Conservation (phyloP, 2,329 filamentous ascomycete genomes). For the Pseudogymnoascus destructans region DNA sequence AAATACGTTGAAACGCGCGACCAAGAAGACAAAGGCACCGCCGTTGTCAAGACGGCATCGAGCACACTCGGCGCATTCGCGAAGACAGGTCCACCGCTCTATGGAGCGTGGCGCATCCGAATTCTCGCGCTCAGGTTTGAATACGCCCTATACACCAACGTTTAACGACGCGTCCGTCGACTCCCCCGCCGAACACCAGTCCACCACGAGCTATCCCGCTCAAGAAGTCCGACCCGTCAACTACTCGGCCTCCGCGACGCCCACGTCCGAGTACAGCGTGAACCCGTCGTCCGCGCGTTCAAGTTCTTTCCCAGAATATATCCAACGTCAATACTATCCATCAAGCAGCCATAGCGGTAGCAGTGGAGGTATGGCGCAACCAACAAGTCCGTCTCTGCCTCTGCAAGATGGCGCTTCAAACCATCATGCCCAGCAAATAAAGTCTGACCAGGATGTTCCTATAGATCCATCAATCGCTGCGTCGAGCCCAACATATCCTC, state of each 20-base stretch:
- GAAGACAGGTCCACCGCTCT: conserved; percentile 27
- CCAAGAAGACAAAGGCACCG: conserved; percentile 10
- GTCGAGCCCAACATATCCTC: conserved; percentile 81
- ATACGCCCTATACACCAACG: conserved; percentile 54
- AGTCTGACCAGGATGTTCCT: conserved; percentile 94
- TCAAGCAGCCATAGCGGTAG: conserved; percentile 59
- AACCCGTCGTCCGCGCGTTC: conserved; percentile 66
- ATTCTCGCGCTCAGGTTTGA: conserved; percentile 83
- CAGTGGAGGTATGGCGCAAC: conserved; percentile 91
- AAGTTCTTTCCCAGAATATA: conserved; percentile 75
- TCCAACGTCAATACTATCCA: conserved; percentile 73
- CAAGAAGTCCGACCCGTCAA: conserved; percentile 57
- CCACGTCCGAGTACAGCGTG: conserved; percentile 77
- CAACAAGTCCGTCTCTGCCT: conserved; percentile 95
- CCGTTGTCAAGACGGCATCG: conserved; percentile 20
- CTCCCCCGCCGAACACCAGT: conserved; percentile 74
- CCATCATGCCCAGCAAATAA: conserved; percentile 65
- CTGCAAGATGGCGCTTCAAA: conserved; percentile 65
- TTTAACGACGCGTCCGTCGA: conserved; percentile 68
- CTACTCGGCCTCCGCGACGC: conserved; percentile 57
- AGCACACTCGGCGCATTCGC: conserved; percentile 21
- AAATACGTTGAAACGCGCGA: conserved; percentile 10
- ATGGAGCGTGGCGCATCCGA: conserved; percentile 55
- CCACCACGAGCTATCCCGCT: conserved; percentile 82
- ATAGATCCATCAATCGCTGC: conserved; percentile 98